A percentile compares a stretch with the other conserved stretches of the same genome.
Evolutionary conservation across 306 rosid species (phyloP).

Genomic region (Neltuma alba): DNA sequence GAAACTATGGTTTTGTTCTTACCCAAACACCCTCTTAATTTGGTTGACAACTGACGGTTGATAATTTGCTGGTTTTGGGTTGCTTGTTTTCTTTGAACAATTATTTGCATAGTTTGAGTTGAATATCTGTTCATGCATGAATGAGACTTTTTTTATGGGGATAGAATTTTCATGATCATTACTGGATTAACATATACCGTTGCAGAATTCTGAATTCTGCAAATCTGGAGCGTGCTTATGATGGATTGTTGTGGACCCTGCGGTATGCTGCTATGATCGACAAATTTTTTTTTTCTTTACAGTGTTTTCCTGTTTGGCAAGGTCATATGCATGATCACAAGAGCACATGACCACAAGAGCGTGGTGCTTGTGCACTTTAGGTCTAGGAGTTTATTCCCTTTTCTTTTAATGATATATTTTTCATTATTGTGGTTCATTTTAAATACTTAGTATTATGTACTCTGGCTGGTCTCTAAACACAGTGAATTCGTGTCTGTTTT

Average conservation of each 20-base stretch:
- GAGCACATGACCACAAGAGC: no score
- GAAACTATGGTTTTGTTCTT: no score
- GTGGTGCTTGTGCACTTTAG: slow-evolving; percentile 22
- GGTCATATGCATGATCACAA: slow-evolving; percentile 29
- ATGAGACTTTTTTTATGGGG: not conserved
- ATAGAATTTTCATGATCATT: slow-evolving; percentile 24
- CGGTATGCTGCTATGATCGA: slow-evolving; percentile 51
- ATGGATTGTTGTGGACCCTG: slow-evolving; percentile 69
- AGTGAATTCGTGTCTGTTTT: slow-evolving; percentile 45
- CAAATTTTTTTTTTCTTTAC: slow-evolving; percentile 31
- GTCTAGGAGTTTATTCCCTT: slow-evolving; percentile 10
- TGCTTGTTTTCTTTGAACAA: not conserved
- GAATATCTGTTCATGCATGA: slow-evolving; percentile 2
- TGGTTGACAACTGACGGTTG: not conserved
- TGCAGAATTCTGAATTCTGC: slow-evolving; percentile 91
- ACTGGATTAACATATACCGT: slow-evolving; percentile 37
- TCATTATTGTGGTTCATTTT: slow-evolving; percentile 2
- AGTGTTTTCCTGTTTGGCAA: slow-evolving; percentile 23
- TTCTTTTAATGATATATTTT: not conserved
- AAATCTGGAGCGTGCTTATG: slow-evolving; percentile 68
- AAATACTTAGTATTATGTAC: slow-evolving; percentile 19
- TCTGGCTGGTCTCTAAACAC: slow-evolving; percentile 25
- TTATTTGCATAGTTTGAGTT: not conserved
- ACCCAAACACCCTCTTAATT: no score
- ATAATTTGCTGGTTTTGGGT: not conserved